Percentiles rank a stretch among this genome's conserved stretches.
These are phyloP conservation scores for Cystofilobasidium ferigula DNA, from an alignment of 768 basidiomycete genomes.

Conservation along the genomic window DNA sequence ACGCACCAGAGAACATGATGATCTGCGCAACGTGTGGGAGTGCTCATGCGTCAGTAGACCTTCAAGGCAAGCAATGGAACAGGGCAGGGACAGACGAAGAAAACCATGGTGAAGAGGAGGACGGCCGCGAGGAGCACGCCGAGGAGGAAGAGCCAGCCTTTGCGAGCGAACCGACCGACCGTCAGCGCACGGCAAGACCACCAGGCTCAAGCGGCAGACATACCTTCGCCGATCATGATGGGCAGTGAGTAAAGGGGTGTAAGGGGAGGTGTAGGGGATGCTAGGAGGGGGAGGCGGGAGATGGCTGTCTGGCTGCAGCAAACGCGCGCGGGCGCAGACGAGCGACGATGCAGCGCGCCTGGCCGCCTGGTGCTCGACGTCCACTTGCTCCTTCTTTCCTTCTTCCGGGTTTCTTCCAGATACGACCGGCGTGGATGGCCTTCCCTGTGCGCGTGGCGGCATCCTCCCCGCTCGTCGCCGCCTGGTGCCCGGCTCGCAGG, in stretches of 20 bases:
- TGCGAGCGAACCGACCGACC: too few relatives aligned
- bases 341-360: neutral
- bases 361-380: too few relatives aligned
- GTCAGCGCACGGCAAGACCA: conserved; percentile 56
- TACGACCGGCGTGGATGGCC: too few relatives aligned
- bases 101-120: conserved; percentile 95
- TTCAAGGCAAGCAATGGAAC: neutral
- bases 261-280: neutral
- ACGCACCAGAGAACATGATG: conserved; percentile 85
- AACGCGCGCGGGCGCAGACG: neutral
- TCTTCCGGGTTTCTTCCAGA: too few relatives aligned
- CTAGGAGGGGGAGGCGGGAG: neutral
- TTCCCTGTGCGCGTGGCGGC: too few relatives aligned
- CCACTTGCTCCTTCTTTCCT: too few relatives aligned
- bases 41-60: too few relatives aligned
- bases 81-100: conserved; percentile 58
- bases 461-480: too few relatives aligned
- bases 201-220: neutral
- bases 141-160: conserved; percentile 97
- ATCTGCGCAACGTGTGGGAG: conserved; percentile 48
- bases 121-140: conserved; percentile 90
- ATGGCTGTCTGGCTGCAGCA: too few relatives aligned
- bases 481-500: too few relatives aligned
- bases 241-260: neutral
- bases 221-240: conserved; percentile 23